These are phyloP conservation scores for Stentor coeruleus DNA, from an alignment of 73 alveolate genomes.

Conservation along the genomic window DNA sequence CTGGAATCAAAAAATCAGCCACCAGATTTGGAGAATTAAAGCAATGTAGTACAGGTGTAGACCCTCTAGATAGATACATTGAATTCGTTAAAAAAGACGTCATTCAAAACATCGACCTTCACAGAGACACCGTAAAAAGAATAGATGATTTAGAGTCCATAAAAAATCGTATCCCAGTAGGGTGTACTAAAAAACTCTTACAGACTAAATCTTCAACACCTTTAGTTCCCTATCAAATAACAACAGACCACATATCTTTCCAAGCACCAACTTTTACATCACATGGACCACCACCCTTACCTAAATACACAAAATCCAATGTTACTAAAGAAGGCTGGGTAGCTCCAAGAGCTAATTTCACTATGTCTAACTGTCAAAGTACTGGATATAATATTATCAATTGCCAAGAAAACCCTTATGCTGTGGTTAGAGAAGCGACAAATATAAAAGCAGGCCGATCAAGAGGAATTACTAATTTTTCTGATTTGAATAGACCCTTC, in stretches of 20 bases:
- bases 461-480: slow-evolving; percentile 69
- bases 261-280: neutral
- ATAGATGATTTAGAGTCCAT: neutral
- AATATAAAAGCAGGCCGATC: slow-evolving; percentile 35
- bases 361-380: neutral
- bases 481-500: slow-evolving; percentile 35
- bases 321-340: slow-evolving; percentile 13
- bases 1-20: neutral
- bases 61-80: neutral
- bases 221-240: neutral
- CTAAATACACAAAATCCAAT: neutral
- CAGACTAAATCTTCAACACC: no score
- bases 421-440: neutral
- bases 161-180: neutral
- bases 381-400: neutral
- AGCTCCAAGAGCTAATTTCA: neutral
- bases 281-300: neutral
- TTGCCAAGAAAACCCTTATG: neutral
- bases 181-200: slow-evolving; percentile 19
- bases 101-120: slow-evolving; percentile 33
- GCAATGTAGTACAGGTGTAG: slow-evolving; percentile 35
- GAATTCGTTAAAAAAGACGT: slow-evolving; percentile 29
- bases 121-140: slow-evolving; percentile 27
- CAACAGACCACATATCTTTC: slow-evolving; percentile 11
- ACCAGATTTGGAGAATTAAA: no score